Evolutionary conservation across 2,329 filamentous ascomycete genomes (phyloP).

Genomic region (Aspergillus sp.): DNA sequence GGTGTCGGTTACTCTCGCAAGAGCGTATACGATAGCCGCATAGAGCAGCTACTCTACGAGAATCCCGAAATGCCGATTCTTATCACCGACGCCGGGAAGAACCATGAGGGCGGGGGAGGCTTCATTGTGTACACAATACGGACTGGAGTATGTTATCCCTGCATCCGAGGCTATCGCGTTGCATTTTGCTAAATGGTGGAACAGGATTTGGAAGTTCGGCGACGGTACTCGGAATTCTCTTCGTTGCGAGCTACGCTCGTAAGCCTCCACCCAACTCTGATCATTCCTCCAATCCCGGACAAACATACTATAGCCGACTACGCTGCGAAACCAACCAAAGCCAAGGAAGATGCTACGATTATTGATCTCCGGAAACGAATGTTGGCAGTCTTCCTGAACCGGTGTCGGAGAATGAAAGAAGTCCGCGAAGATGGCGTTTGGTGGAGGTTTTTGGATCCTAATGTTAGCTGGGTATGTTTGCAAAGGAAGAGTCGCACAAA

Average conservation of each 20-base stretch:
- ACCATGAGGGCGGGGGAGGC: conserved; percentile 82
- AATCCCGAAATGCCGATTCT: conserved; percentile 85
- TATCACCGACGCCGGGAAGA: conserved; percentile 95
- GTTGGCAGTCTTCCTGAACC: conserved; percentile 91
- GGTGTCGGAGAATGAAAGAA: conserved; percentile 89
- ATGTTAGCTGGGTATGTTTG: conserved; percentile 86
- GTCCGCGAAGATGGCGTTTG: conserved; percentile 91
- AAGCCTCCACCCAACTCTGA: conserved; percentile 87
- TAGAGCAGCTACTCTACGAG: conserved; percentile 97
- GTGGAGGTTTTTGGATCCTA: conserved; percentile 97
- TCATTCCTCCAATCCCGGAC: conserved; percentile 95
- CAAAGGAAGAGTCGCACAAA: conserved; percentile 15
- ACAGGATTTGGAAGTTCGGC: conserved; percentile 90
- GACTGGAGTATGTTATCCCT: conserved; percentile 68
- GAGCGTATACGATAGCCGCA: conserved; percentile 88
- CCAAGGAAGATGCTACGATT: conserved; percentile 95
- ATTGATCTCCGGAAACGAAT: conserved; percentile 97
- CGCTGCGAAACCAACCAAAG: conserved; percentile 94
- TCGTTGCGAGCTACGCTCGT: conserved; percentile 86
- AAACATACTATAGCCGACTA: conserved; percentile 99
- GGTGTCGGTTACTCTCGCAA: conserved; percentile 57
- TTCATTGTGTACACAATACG: conserved; percentile 98
- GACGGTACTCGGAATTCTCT: conserved; percentile 94
- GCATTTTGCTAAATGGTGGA: neutral
- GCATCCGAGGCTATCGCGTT: no score